Conservation (phyloP, 2,329 filamentous ascomycete species). For the Aspergillus glaucus region DNA sequence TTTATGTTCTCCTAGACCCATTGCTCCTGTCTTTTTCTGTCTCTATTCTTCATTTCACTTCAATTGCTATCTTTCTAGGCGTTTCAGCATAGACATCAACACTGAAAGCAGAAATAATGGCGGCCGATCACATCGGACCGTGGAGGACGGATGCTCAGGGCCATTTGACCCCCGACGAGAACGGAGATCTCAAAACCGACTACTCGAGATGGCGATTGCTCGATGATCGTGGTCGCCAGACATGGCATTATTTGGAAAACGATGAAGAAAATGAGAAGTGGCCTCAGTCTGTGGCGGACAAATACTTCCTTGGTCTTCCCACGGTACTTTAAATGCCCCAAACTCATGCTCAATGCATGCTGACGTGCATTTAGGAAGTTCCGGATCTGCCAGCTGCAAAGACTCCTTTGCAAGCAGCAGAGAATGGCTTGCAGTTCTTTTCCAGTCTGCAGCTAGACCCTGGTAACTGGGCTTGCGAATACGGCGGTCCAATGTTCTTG, state of each 20-base stretch:
- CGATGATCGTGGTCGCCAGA: constrained; percentile 78
- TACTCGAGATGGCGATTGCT: constrained; percentile 74
- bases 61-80: background rate
- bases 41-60: constrained; percentile 2
- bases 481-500: constrained; percentile 95
- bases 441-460: constrained; percentile 80
- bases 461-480: constrained; percentile 95
- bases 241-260: constrained; percentile 81
- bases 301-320: constrained; percentile 74
- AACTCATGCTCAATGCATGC: background rate
- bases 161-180: constrained; percentile 26
- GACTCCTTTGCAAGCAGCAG: constrained; percentile 68
- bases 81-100: no score
- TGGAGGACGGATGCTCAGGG: constrained; percentile 32
- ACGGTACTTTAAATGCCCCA: constrained; percentile 50
- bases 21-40: background rate
- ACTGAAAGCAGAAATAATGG: constrained; percentile 10
- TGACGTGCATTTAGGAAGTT: constrained; percentile 53
- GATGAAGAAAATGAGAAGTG: constrained; percentile 67
- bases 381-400: constrained; percentile 65
- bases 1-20: background rate
- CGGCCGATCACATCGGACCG: constrained; percentile 23
- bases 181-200: constrained; percentile 59
- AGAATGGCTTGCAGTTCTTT: constrained; percentile 83
- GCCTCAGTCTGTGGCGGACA: constrained; percentile 86